Evolutionary conservation across 805 yeast genomes (phyloP).

Genomic region (Wickerhamiella vanderwaltii): DNA sequence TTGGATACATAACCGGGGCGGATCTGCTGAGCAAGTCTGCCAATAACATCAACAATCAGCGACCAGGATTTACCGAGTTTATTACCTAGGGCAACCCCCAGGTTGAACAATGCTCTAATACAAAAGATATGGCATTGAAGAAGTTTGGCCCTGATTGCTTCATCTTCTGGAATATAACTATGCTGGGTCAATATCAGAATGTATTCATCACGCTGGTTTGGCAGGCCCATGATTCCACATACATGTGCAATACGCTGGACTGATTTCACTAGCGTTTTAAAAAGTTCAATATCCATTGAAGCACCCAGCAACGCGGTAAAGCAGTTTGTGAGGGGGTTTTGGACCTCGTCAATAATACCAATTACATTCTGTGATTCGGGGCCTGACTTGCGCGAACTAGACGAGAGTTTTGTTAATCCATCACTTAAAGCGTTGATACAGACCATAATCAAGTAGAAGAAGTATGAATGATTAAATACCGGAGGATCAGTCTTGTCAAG

Average conservation of each 20-base stretch:
- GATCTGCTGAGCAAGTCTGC: constrained; percentile 13
- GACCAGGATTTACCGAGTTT: constrained; percentile 57
- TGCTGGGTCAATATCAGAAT: constrained; percentile 24
- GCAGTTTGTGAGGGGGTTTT: constrained; percentile 30
- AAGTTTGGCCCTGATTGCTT: constrained; percentile 21
- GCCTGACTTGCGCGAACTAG: constrained; percentile 21
- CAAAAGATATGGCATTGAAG: constrained; percentile 62
- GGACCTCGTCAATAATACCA: constrained; percentile 11
- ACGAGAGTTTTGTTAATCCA: constrained; percentile 33
- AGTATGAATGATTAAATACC: constrained; percentile 46
- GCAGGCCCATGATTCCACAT: constrained; percentile 58
- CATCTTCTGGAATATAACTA: constrained; percentile 16
- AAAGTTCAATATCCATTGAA: constrained; percentile 56
- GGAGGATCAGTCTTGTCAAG: constrained; percentile 79
- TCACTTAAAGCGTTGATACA: constrained; percentile 49
- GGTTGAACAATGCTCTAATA: constrained; percentile 62
- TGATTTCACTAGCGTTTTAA: constrained; percentile 54
- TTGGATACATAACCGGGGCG: background rate
- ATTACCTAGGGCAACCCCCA: constrained; percentile 75
- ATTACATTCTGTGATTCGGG: constrained; percentile 4
- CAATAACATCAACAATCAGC: constrained; percentile 31
- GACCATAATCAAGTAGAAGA: constrained; percentile 43
- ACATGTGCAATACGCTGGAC: constrained; percentile 74
- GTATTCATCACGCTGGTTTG: constrained; percentile 46
- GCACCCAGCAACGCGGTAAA: constrained; percentile 48